Evolutionary conservation across 257 asterid species (phyloP), one percentile per base, ranked within the genome.

Genomic region (Verbascum thapsus): DNA sequence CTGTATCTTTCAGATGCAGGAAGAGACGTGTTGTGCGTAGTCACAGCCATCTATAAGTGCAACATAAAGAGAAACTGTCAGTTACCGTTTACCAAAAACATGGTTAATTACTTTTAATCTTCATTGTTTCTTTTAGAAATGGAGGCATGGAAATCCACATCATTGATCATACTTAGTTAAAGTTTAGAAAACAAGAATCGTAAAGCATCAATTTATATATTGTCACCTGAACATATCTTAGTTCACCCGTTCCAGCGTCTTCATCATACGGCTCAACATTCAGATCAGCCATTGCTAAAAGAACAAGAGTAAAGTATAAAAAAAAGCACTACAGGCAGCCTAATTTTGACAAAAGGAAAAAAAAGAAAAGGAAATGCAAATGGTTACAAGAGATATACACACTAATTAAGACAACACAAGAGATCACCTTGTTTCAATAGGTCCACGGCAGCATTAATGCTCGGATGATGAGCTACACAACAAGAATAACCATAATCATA

Each of bases 391-490:
- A 53, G 34, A 52, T 16, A 18, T 10, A 30, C 48, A 55, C 15
- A 43, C 71, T 43, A n/a, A n/a, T n/a, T n/a, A 52, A 48, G 47
- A 62, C 32, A 63, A 37, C 51, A 71, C 26, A 26, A 66, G 61
- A 73, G 45, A 79, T 16, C 53, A 71, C 96, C 96, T 80, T 34
- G 75, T 68, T 80, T 88, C 66, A 91, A 79, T 54, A 91, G 84
- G 66, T 80, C 84, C 38, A 88, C 96, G 61, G 95, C 95, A 30
- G 85, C 84, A 78, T 88, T 91, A 57, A 91, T 91, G 78, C 77
- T 82, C 7, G 98, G 96, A 83, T 91, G 98, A 68, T 91, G 98
- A 73, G 98, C 98, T 91, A 71, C 77, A 72, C 26, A 61, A 71
- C 42, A 30, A 44, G 17, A 59, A 68, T 26, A 53, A 49, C 30